Percentiles rank a stretch among this genome's conserved stretches.
Conservation (phyloP, 1,284 basidiomycete genomes). For the Rhizoctonia solani region DNA sequence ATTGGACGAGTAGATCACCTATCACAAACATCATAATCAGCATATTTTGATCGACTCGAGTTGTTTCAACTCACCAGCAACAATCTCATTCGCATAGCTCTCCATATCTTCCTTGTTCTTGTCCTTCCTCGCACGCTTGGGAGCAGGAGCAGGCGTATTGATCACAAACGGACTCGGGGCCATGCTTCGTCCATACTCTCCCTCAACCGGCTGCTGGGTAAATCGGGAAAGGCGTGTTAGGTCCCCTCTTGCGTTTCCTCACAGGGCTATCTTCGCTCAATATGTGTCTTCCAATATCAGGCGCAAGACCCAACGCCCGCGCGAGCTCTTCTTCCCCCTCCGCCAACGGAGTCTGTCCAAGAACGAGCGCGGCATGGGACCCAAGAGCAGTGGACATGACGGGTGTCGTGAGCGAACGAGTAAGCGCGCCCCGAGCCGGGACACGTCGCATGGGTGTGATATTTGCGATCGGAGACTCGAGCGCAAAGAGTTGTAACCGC, state of each 20-base stretch:
- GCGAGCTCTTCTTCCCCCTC: slow-evolving; percentile 33
- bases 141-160: slow-evolving; percentile 27
- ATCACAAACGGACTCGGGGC: slow-evolving; percentile 33
- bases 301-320: slow-evolving; percentile 27
- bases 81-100: slow-evolving; percentile 15
- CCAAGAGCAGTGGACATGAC: slow-evolving; percentile 18
- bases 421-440: slow-evolving; percentile 9
- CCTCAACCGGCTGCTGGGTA: slow-evolving; percentile 29
- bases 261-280: slow-evolving; percentile 23
- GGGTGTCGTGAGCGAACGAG: slow-evolving; percentile 26
- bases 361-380: slow-evolving; percentile 12
- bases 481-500: slow-evolving; percentile 28
- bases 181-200: slow-evolving; percentile 30
- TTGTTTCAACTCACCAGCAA: slow-evolving; percentile 14
- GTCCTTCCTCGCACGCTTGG: slow-evolving; percentile 27
- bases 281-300: slow-evolving; percentile 8
- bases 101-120: slow-evolving; percentile 4
- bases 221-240: slow-evolving; percentile 30
- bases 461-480: slow-evolving; percentile 30
- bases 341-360: slow-evolving; percentile 23
- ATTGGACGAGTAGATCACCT: slow-evolving; percentile 2
- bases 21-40: background rate
- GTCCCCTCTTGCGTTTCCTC: slow-evolving; percentile 26
- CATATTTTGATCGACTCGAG: background rate
- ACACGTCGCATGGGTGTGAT: slow-evolving; percentile 12